Evolutionary conservation across 208 protist genomes (phyloP), one percentile per base, ranked within the genome.

Genomic region (Wallacemonas rigidus): DNA sequence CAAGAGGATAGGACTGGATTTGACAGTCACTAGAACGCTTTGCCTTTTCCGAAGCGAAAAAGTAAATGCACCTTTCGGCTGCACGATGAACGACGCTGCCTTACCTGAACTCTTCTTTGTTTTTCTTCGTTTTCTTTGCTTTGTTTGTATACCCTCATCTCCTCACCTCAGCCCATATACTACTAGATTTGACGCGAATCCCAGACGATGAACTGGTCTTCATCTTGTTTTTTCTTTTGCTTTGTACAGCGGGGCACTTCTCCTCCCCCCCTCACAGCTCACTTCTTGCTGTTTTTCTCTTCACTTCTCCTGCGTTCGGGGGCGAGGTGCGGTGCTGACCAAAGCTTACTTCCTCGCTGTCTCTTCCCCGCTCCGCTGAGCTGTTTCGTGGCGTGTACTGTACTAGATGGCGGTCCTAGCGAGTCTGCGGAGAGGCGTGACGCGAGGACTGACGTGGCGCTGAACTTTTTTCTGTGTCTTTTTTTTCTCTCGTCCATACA

Each of bases 51-150:
- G 26, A 26, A 26, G 26, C 26, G 26, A 26, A 26, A 26, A 26
- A 26, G 26, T 26, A 26, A 26, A 26, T 26, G 0, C 26, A 26
- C 26, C 26, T 26, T 26, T 26, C 26, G 26, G 26, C 26, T 26
- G 26, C 26, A 26, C 26, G 26, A 26, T 50, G 45, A 50, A 0
- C 45, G 8, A 17, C 53, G 53, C 53, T 36, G 14, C 53, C 14
- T 50, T 6, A 50, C 12, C 12, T 50, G 12, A 57, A 17, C 54
- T 51, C 14, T 74, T 62, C 41, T n/a, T 64, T 64, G 8, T 63
- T 8, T 43, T 67, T 68, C 48, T 39, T 39, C 17, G 55, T 69
- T 53, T 64, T 41, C 54, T 41, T 45, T 76, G 15, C 41, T 39
- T 72, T 72, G 6, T 8, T 57, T 26, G 8, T 50, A 50, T 41